Evolutionary conservation across 2,329 filamentous ascomycete species (phyloP).

Genomic region (Monilinia vaccinii-corymbosi): DNA sequence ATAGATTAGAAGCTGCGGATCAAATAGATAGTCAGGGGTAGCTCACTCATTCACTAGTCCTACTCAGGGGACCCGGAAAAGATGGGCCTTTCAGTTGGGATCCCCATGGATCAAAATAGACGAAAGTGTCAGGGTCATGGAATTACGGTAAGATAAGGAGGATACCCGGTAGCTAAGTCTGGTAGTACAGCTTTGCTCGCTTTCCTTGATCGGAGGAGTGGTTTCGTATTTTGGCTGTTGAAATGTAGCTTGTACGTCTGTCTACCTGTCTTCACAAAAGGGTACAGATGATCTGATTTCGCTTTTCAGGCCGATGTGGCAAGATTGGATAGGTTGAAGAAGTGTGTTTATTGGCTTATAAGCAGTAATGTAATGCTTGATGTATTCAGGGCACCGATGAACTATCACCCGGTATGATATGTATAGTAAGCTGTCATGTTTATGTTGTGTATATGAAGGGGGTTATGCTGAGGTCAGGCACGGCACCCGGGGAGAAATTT

Average conservation of each 20-base stretch:
- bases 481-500: neutral
- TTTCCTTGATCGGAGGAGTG: neutral
- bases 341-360: neutral
- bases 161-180: neutral
- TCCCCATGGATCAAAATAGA: neutral
- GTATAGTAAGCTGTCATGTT: neutral
- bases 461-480: neutral
- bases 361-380: slow-evolving; percentile 4
- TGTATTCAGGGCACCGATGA: neutral
- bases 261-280: neutral
- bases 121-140: neutral
- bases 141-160: neutral
- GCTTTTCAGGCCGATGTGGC: slow-evolving; percentile 1
- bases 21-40: slow-evolving; percentile 9
- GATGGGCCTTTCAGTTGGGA: neutral
- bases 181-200: neutral
- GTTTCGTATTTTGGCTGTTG: neutral
- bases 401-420: neutral
- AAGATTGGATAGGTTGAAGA: neutral
- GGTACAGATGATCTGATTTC: neutral
- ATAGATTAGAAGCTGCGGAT: slow-evolving; percentile 1
- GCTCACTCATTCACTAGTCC: neutral
- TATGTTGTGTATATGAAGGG: neutral
- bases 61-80: neutral
- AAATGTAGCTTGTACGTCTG: neutral